Conservation (phyloP, 371 early-diverging fungal species). For the Parasitella parasitica region DNA sequence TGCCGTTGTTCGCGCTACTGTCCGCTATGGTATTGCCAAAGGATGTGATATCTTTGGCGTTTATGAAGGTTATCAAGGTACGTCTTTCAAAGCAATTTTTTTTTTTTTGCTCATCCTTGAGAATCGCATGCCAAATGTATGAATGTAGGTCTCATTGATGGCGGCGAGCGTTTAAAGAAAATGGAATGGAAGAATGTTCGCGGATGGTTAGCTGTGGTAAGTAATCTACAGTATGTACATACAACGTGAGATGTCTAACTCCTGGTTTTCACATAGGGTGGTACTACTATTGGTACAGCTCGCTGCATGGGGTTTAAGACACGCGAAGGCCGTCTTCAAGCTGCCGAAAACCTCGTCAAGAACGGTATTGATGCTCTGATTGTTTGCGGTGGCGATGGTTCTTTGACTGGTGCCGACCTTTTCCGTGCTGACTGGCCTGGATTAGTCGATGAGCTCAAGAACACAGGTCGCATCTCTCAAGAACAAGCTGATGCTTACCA, state of each 20-base stretch:
- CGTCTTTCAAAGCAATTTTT: slow-evolving; percentile 2
- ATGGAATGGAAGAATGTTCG: slow-evolving; percentile 92
- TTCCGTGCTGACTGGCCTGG: slow-evolving; percentile 93
- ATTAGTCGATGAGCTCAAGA: slow-evolving; percentile 76
- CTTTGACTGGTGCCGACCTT: slow-evolving; percentile 94
- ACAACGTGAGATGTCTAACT: too few species aligned
- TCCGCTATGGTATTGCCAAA: slow-evolving; percentile 85
- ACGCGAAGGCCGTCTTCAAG: slow-evolving; percentile 86
- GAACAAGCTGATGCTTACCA: slow-evolving; percentile 61
- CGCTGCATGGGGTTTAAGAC: slow-evolving; percentile 88
- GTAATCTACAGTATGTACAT: slow-evolving; percentile 12
- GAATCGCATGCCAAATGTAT: too few species aligned
- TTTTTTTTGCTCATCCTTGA: not conserved
- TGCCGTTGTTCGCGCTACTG: slow-evolving; percentile 92
- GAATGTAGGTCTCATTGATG: slow-evolving; percentile 86
- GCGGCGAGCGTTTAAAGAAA: slow-evolving; percentile 74
- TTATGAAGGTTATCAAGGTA: slow-evolving; percentile 97
- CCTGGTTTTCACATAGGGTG: slow-evolving; percentile 66
- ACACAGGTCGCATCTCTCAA: slow-evolving; percentile 50
- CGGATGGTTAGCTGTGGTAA: slow-evolving; percentile 75
- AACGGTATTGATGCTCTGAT: slow-evolving; percentile 95
- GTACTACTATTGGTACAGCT: slow-evolving; percentile 98
- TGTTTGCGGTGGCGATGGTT: slow-evolving; percentile 99
- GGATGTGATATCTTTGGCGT: slow-evolving; percentile 90
- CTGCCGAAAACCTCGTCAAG: slow-evolving; percentile 84